Percentiles rank a stretch among this genome's conserved stretches.
phyloP scores from a whole-genome alignment of 768 basidiomycete species.

The Mycena rebaudengoi region DNA sequence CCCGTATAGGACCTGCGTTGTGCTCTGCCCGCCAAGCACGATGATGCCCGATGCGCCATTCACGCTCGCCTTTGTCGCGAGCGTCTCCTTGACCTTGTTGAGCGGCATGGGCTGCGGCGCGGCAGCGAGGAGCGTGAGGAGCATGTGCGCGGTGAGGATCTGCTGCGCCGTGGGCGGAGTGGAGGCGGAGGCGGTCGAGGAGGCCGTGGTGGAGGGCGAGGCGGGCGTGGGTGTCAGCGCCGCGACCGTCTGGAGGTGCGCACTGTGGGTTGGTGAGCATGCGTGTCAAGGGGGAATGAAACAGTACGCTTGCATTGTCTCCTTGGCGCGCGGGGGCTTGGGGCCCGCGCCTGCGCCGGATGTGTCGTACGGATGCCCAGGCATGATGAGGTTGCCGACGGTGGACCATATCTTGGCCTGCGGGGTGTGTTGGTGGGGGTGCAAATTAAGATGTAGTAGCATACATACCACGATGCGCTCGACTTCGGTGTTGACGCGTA shows the following conservation, averaged over 20 bases:
- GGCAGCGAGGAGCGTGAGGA: slow-evolving; percentile 64
- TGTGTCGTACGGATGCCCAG: slow-evolving; percentile 53
- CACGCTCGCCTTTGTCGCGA: slow-evolving; percentile 53
- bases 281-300: slow-evolving; percentile 14
- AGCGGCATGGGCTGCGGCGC: slow-evolving; percentile 65
- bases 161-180: slow-evolving; percentile 69
- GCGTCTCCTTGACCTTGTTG: slow-evolving; percentile 65
- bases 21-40: slow-evolving; percentile 49
- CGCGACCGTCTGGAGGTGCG: slow-evolving; percentile 66
- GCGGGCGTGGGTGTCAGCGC: slow-evolving; percentile 56
- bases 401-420: slow-evolving; percentile 78
- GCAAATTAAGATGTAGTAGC: neutral
- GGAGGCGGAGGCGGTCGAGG: slow-evolving; percentile 46
- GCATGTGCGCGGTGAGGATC: slow-evolving; percentile 73
- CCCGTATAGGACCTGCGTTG: slow-evolving; percentile 72
- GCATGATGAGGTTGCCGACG: slow-evolving; percentile 70
- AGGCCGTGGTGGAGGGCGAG: slow-evolving; percentile 68
- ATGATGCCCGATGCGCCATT: slow-evolving; percentile 37
- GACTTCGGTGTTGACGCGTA: slow-evolving; percentile 67
- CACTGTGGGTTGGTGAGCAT: slow-evolving; percentile 42
- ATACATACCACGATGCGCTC: slow-evolving; percentile 69
- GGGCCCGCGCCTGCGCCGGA: slow-evolving; percentile 39
- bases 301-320: slow-evolving; percentile 64
- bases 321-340: slow-evolving; percentile 61
- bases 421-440: neutral